Base-by-base conservation (phyloP, 768 basidiomycete genomes). In the Floccularia luteovirens region DNA sequence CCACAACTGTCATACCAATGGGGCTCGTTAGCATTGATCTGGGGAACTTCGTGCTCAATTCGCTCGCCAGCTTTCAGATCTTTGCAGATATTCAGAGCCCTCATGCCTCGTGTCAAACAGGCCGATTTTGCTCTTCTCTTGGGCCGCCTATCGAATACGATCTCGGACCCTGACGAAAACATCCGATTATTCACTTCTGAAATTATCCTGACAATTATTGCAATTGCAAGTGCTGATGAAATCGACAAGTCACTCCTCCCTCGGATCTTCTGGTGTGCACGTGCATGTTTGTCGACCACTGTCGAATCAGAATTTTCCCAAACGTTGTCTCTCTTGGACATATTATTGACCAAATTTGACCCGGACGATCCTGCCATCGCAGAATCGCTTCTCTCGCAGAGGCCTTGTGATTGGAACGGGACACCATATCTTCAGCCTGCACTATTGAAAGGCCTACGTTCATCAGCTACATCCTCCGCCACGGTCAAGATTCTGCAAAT, bases 1-100 rank as follows among this genome's bases (percentile, higher is more conserved):
- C 77, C 84, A 6, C 66, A 70, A n/a, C 61, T 94, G 22, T 66
- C 77, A 25, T 76, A 82, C 39, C 68, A 74, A 32, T 90, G 93
- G 81, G 90, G 88, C 4, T 80, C 80, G 2, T 48, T 91, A 22
- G 85, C 88, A 7, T 61, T 96, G 42, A 62, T 69, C 21, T 96
- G 93, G 82, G 84, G 89, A 3, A 91, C 90, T 10, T 71, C 82
- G 1, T 94, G 90, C 52, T 84, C 88, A 12, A 89, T 90, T 45
- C 79, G 90, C 34, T 78, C 80, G 27, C 79, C 81, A 14, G 90
- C 93, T 2, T 89, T 87, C 62, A 75, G 91, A 23, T 93, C 91
- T 7, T 66, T 96, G 43, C 92, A 96, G 56, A 68, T 91, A n/a
- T 91, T 89, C 61, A 81, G 90, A 25, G 77, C 84, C 1, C 65